Evolutionary conservation across 2,329 filamentous ascomycete genomes (phyloP), one percentile per base, ranked within the genome.

Genomic region (Aschersonia sp.): DNA sequence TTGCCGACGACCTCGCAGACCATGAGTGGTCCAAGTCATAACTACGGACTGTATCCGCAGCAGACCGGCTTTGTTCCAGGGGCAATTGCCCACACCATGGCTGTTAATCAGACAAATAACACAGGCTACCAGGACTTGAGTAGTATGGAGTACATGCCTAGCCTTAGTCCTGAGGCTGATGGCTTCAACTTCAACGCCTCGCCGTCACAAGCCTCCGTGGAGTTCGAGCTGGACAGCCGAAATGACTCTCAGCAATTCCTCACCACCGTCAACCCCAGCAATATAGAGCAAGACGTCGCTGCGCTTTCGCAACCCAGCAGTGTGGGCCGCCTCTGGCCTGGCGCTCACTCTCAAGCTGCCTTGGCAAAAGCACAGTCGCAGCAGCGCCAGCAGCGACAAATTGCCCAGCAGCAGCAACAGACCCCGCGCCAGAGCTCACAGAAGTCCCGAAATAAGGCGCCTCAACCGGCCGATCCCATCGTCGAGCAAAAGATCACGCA

Each of bases 401-500:
- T 35, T 28, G 38, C 43, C 31, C 66, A 69, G 57, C 71, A 72
- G 56, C 66, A 72, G 53, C 67, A 70, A 51, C 65, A 69, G 52
- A 59, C 64, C 51, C 69, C 72, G 53, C 67, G 68, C 52, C 64
- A 81, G 53, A 73, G 74, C 51, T 62, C 64, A 49, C 66, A 70
- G 57, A 69, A 68, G 64, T 57, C 71, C 46, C 72, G 75, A 41
- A 59, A 63, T 51, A 78, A 78, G 67, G 64, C 65, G 47, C 63
- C 67, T 45, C 72, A 72, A 56, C 70, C 72, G 10, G 69, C 76
- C 9, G 84, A 89, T 58, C 82, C 84, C 9, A 75, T 84, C 35
- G 82, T 88, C 5, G 89, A 97, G 66, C 88, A 96, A 68, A 94
- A 89, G 65, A 96, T 97, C 56, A 88, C 87, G 30, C 88, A 92